Evolutionary conservation across 495 filamentous ascomycete species (phyloP).

Genomic region (Podospora bellae-mahoneyi): DNA sequence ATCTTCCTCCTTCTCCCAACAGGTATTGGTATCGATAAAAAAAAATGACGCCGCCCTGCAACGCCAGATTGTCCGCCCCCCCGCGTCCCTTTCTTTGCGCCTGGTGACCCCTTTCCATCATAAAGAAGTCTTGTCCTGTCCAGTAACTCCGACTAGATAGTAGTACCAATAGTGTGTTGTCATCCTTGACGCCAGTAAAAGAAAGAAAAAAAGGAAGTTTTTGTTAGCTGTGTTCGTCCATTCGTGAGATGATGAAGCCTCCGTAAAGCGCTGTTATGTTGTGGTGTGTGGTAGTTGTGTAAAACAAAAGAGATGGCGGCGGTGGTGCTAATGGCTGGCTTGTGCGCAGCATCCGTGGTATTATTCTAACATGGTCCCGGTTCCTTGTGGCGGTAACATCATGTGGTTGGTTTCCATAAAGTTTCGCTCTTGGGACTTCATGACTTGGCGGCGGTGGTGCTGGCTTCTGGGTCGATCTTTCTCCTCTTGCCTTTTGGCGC

Average conservation of each 20-base stretch:
- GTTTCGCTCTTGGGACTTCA: slow-evolving; percentile 13
- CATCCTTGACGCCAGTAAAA: background rate
- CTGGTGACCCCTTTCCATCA: background rate
- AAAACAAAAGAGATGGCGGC: background rate
- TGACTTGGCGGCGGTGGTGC: slow-evolving; percentile 28
- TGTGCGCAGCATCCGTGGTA: background rate
- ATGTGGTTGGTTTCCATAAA: too few species aligned
- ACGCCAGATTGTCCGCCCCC: slow-evolving; percentile 11
- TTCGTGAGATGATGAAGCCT: background rate
- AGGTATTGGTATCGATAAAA: slow-evolving; percentile 6
- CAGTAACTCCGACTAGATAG: too few species aligned
- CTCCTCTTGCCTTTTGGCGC: slow-evolving; percentile 74
- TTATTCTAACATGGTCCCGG: background rate
- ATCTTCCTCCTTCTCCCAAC: background rate
- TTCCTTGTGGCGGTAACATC: background rate
- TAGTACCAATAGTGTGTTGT: background rate
- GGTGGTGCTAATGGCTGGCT: background rate
- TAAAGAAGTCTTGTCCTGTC: background rate
- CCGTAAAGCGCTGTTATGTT: background rate
- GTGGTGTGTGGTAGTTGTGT: background rate
- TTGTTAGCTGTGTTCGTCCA: background rate
- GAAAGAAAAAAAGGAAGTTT: background rate
- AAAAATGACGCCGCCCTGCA: slow-evolving; percentile 23
- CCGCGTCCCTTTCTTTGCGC: background rate
- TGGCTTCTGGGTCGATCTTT: slow-evolving; percentile 56